These are phyloP conservation scores for Phycomyces nitens DNA, from an alignment of 192 early-diverging fungal species.

Conservation along the genomic window DNA sequence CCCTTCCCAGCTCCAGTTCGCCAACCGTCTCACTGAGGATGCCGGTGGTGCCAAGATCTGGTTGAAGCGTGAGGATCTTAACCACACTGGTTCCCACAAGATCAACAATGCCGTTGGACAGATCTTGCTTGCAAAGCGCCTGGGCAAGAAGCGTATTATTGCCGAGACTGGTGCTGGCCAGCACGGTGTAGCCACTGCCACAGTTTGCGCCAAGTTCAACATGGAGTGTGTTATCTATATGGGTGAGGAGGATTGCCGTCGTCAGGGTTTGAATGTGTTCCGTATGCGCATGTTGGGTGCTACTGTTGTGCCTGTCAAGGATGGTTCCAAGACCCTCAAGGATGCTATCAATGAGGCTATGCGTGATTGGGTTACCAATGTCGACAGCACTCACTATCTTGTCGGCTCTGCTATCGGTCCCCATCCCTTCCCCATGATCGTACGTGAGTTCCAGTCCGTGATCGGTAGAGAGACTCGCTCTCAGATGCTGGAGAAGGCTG, in stretches of 20 bases:
- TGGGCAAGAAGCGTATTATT: slow-evolving; percentile 96
- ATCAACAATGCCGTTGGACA: slow-evolving; percentile 99
- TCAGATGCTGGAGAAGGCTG: slow-evolving; percentile 78
- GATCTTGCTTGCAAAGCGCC: slow-evolving; percentile 86
- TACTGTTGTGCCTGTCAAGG: slow-evolving; percentile 79
- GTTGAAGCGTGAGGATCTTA: slow-evolving; percentile 98
- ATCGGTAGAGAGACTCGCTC: slow-evolving; percentile 88
- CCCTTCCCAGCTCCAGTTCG: slow-evolving; percentile 84
- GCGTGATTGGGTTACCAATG: slow-evolving; percentile 98
- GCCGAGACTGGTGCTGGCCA: slow-evolving; percentile 99
- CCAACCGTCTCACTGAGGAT: slow-evolving; percentile 78
- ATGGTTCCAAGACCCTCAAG: slow-evolving; percentile 84
- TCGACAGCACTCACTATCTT: slow-evolving; percentile 89
- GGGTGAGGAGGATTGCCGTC: slow-evolving; percentile 92
- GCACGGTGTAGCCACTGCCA: slow-evolving; percentile 97
- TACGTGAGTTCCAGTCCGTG: slow-evolving; percentile 96
- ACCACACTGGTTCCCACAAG: slow-evolving; percentile 99
- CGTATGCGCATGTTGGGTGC: slow-evolving; percentile 93
- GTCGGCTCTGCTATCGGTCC: slow-evolving; percentile 97
- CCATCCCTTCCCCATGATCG: slow-evolving; percentile 96
- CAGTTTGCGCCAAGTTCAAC: slow-evolving; percentile 97
- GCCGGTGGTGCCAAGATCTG: slow-evolving; percentile 86
- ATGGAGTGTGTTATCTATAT: slow-evolving; percentile 97
- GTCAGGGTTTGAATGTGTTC: slow-evolving; percentile 95
- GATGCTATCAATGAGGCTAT: slow-evolving; percentile 99